phyloP scores from a whole-genome alignment of 768 basidiomycete genomes.

The Clitopilus hobsonii region DNA sequence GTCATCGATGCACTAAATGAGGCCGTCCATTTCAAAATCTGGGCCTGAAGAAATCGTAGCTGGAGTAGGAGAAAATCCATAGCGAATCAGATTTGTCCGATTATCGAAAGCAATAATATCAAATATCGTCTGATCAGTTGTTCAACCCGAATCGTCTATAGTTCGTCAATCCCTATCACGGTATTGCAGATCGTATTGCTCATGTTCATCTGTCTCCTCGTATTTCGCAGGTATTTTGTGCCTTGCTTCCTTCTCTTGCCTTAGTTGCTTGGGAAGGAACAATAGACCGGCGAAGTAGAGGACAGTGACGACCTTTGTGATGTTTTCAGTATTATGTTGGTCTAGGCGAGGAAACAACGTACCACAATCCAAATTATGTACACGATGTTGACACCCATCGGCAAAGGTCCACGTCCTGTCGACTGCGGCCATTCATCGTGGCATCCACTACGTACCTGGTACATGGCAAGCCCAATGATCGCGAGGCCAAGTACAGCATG shows the following conservation, averaged over 20 bases:
- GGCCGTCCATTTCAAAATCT: no score
- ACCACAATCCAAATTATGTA: constrained; percentile 49
- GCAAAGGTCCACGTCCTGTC: constrained; percentile 36
- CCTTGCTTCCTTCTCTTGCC: constrained; percentile 34
- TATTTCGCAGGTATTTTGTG: constrained; percentile 8
- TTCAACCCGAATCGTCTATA: background rate
- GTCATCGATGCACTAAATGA: no score
- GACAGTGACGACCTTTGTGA: constrained; percentile 33
- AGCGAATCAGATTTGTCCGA: background rate
- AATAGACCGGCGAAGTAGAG: constrained; percentile 36
- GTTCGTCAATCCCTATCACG: background rate
- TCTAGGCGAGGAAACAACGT: constrained; percentile 14
- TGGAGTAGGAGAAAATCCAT: no score
- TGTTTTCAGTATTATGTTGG: background rate
- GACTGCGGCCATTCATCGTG: constrained; percentile 42
- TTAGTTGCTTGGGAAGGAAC: constrained; percentile 42
- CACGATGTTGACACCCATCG: constrained; percentile 30
- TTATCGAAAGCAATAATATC: background rate
- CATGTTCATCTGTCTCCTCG: constrained; percentile 5
- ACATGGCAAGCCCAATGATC: constrained; percentile 44
- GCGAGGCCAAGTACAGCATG: constrained; percentile 52
- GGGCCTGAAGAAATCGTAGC: no score
- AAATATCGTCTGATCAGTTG: background rate
- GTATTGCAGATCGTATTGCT: background rate
- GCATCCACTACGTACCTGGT: constrained; percentile 45